A percentile compares a stretch with the other conserved stretches of the same genome.
Evolutionary conservation across 306 rosid species (phyloP).

Genomic region (Bauhinia variegata): DNA sequence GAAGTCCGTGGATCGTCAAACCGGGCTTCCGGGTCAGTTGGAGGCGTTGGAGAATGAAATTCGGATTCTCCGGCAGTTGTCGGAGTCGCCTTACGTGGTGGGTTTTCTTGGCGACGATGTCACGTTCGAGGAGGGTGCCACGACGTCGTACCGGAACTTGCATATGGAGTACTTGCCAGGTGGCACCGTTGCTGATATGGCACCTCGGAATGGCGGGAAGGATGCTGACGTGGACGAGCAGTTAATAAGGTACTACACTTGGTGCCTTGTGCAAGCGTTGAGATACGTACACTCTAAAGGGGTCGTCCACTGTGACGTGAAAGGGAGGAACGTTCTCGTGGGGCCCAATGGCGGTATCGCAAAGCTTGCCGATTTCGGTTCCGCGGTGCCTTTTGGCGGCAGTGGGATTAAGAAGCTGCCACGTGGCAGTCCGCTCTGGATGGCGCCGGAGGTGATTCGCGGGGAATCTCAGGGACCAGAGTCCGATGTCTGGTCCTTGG

Average conservation of each 20-base stretch:
- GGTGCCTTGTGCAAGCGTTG: conserved; percentile 75
- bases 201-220: background rate
- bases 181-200: conserved; percentile 67
- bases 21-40: conserved; percentile 40
- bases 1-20: conserved; percentile 63
- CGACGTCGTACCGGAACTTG: conserved; percentile 58
- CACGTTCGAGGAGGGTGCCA: conserved; percentile 40
- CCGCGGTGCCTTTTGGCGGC: conserved; percentile 41
- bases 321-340: conserved; percentile 71
- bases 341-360: conserved; percentile 35
- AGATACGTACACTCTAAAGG: conserved; percentile 58
- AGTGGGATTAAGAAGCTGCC: conserved; percentile 25
- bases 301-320: conserved; percentile 84
- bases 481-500: conserved; percentile 88
- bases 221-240: conserved; percentile 58
- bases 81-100: conserved; percentile 68
- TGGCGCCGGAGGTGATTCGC: conserved; percentile 94
- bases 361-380: conserved; percentile 82
- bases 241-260: conserved; percentile 50
- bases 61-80: conserved; percentile 50
- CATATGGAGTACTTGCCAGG: conserved; percentile 81
- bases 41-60: conserved; percentile 79
- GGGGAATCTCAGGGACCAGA: conserved; percentile 78
- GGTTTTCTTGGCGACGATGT: conserved; percentile 63
- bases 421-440: conserved; percentile 95